phyloP scores from a whole-genome alignment of 2,329 filamentous ascomycete species.

The Pseudogymnoascus sp. region DNA sequence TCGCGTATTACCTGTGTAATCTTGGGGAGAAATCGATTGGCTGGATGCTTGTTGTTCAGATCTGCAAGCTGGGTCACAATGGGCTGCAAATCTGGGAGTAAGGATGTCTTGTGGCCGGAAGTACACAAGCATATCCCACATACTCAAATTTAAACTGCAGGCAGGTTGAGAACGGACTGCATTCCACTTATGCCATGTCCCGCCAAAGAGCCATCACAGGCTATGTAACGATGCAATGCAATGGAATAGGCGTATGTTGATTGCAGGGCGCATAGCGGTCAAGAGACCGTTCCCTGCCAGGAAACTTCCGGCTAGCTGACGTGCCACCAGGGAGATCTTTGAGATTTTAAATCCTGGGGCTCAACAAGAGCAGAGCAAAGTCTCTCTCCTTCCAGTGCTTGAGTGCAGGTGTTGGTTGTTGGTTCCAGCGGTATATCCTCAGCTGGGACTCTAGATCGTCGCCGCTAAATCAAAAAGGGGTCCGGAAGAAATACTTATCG shows the following conservation, averaged over 20 bases:
- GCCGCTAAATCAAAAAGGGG: background rate
- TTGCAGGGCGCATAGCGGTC: background rate
- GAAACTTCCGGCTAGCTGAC: background rate
- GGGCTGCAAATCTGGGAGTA: background rate
- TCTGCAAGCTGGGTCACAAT: background rate
- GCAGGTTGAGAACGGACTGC: background rate
- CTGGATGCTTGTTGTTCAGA: background rate
- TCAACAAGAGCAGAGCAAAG: background rate
- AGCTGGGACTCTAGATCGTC: background rate
- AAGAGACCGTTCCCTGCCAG: background rate
- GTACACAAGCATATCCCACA: background rate
- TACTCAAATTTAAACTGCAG: background rate
- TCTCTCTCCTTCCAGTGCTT: background rate
- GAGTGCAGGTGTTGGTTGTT: background rate
- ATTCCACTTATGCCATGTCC: background rate
- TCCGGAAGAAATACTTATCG: background rate
- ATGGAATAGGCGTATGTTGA: background rate
- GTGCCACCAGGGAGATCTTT: background rate
- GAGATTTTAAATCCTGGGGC: background rate
- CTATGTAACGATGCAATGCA: background rate
- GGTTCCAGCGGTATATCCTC: background rate
- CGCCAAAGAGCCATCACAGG: background rate
- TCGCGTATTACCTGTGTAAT: background rate
- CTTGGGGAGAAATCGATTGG: background rate
- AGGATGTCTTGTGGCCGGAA: background rate